phyloP scores from a whole-genome alignment of 495 filamentous ascomycete species.

The Alectoria sarmentosa region DNA sequence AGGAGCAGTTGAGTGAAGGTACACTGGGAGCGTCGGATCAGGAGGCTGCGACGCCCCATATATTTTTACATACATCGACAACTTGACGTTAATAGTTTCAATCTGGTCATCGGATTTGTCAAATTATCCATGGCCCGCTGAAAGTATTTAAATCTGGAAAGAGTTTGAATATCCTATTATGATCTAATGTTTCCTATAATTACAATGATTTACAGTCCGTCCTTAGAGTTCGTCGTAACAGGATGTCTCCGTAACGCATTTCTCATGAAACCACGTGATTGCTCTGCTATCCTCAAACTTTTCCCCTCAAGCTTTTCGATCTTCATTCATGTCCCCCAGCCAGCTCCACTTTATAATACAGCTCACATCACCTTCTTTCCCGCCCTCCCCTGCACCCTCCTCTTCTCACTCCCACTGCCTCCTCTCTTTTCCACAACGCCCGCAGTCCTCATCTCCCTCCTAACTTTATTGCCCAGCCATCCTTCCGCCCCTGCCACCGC shows the following conservation, averaged over 20 bases:
- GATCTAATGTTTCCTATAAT: not conserved
- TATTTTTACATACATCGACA: too few species aligned
- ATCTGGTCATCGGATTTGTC: too few species aligned
- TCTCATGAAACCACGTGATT: not conserved
- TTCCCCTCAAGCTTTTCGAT: not conserved
- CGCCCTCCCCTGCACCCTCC: conserved; percentile 7
- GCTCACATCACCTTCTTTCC: conserved; percentile 16
- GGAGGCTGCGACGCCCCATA: too few species aligned
- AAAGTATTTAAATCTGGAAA: too few species aligned
- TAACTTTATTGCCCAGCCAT: conserved; percentile 19
- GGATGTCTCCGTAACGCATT: not conserved
- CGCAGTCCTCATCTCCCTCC: conserved; percentile 27
- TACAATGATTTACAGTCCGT: not conserved
- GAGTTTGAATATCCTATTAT: not conserved
- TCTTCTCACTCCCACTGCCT: conserved; percentile 17
- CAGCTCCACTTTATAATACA: not conserved
- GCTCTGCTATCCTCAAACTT: not conserved
- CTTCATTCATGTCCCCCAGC: not conserved
- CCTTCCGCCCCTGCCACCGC: conserved; percentile 21
- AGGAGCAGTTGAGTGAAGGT: too few species aligned
- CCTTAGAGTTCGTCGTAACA: not conserved
- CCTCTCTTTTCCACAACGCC: conserved; percentile 9
- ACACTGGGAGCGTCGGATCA: too few species aligned
- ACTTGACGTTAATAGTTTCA: too few species aligned
- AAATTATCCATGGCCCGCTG: too few species aligned